These are phyloP conservation scores for Sporothrix protearum DNA, from an alignment of 2,329 filamentous ascomycete genomes.

Conservation along the genomic window DNA sequence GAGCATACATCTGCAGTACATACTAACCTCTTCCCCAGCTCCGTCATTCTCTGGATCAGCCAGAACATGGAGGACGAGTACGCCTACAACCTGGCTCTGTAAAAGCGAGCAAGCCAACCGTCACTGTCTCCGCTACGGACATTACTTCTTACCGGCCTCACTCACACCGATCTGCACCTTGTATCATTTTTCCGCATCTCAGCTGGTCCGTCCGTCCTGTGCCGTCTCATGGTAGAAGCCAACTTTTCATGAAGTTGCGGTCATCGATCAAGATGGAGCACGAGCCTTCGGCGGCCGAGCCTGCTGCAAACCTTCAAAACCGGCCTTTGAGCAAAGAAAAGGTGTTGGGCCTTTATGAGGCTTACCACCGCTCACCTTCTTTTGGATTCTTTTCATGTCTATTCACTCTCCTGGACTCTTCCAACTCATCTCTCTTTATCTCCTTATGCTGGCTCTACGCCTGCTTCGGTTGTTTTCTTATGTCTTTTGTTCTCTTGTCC, in stretches of 20 bases:
- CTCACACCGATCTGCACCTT: too few relatives aligned
- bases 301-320: neutral
- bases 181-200: too few relatives aligned
- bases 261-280: too few relatives aligned
- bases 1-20: slow-evolving; percentile 12
- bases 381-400: neutral
- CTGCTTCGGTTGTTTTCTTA: neutral
- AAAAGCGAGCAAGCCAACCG: slow-evolving; percentile 25
- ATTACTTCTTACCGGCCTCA: too few relatives aligned
- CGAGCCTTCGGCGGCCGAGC: too few relatives aligned
- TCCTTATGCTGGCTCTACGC: neutral
- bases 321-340: neutral
- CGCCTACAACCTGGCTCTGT: slow-evolving; percentile 63
- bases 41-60: slow-evolving; percentile 63
- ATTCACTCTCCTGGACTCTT: neutral
- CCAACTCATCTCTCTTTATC: neutral
- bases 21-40: slow-evolving; percentile 42
- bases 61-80: slow-evolving; percentile 73
- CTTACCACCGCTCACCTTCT: neutral
- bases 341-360: neutral
- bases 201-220: too few relatives aligned
- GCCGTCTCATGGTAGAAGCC: too few relatives aligned
- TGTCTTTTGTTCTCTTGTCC: neutral
- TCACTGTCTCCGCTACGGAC: neutral
- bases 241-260: too few relatives aligned